Conservation (phyloP, 352 stramenopile genomes). For the Globisporangium orthogonon region DNA sequence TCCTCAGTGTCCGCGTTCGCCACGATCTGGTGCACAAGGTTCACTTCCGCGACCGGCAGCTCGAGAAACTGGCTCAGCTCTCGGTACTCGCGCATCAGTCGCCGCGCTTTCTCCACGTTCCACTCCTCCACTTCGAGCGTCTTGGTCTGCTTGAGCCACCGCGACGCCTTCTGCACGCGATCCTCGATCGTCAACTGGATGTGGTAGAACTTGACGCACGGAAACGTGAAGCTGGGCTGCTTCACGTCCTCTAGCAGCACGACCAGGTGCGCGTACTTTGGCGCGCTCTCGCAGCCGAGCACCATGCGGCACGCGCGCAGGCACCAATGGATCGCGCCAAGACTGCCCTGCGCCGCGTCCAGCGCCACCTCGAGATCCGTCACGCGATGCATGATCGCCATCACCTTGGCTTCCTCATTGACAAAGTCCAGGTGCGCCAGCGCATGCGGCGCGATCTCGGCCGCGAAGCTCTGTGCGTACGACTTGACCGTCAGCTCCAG, state of each 20-base stretch:
- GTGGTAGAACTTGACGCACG: constrained; percentile 52
- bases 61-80: constrained; percentile 65
- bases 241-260: constrained; percentile 53
- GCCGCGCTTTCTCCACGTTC: constrained; percentile 46
- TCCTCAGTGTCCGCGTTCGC: constrained; percentile 6
- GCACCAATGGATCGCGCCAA: constrained; percentile 73
- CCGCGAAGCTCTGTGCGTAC: constrained; percentile 39
- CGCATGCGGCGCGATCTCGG: constrained; percentile 39
- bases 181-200: constrained; percentile 73
- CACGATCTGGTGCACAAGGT: constrained; percentile 43
- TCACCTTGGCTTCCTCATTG: constrained; percentile 23
- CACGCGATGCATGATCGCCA: constrained; percentile 49
- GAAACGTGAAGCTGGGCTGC: constrained; percentile 45
- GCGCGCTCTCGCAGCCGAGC: constrained; percentile 33
- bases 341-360: constrained; percentile 38
- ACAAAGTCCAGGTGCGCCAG: constrained; percentile 42
- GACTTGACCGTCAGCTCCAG: constrained; percentile 18
- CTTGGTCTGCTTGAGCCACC: constrained; percentile 65
- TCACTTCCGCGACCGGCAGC: constrained; percentile 54
- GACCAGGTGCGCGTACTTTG: constrained; percentile 65
- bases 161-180: constrained; percentile 46
- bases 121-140: constrained; percentile 58
- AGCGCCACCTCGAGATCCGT: constrained; percentile 52
- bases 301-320: constrained; percentile 65
- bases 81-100: constrained; percentile 32